phyloP scores from a whole-genome alignment of 257 asterid species.

The Solanum corneliomulleri region DNA sequence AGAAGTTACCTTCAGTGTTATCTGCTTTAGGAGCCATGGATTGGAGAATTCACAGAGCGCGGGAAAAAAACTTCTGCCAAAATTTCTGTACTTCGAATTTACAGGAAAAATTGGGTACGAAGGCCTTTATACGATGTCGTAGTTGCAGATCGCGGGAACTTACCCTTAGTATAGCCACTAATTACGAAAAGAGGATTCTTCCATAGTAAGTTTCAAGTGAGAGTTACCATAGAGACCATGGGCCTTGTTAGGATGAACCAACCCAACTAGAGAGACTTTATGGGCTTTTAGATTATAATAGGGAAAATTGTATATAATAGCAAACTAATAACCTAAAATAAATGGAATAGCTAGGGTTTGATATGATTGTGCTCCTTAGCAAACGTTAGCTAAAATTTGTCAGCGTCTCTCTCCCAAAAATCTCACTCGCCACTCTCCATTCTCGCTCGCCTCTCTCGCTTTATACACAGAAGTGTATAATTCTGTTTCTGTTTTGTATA shows the following conservation, averaged over 20 bases:
- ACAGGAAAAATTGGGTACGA: background rate
- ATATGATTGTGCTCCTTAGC: too few species aligned
- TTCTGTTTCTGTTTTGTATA: too few species aligned
- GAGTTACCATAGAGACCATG: background rate
- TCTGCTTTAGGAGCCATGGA: conserved; percentile 87
- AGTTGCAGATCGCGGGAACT: background rate
- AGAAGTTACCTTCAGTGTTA: conserved; percentile 51
- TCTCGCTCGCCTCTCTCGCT: too few species aligned
- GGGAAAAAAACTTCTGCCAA: conserved; percentile 21
- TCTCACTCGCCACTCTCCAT: too few species aligned
- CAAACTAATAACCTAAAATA: too few species aligned
- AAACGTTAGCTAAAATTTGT: too few species aligned
- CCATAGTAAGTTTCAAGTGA: background rate
- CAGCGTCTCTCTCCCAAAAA: too few species aligned
- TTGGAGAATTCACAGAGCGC: conserved; percentile 10
- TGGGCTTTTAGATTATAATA: background rate
- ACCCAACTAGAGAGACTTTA: background rate
- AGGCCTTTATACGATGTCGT: background rate
- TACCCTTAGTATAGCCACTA: background rate
- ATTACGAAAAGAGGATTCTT: background rate
- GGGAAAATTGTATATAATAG: too few species aligned
- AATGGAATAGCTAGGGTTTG: too few species aligned
- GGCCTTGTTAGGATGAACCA: background rate
- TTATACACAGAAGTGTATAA: too few species aligned
- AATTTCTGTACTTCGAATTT: background rate